A percentile compares a stretch with the other conserved stretches of the same genome.
Conservation (phyloP, 1,139 yeast species). For the Scheffersomyces titani region DNA sequence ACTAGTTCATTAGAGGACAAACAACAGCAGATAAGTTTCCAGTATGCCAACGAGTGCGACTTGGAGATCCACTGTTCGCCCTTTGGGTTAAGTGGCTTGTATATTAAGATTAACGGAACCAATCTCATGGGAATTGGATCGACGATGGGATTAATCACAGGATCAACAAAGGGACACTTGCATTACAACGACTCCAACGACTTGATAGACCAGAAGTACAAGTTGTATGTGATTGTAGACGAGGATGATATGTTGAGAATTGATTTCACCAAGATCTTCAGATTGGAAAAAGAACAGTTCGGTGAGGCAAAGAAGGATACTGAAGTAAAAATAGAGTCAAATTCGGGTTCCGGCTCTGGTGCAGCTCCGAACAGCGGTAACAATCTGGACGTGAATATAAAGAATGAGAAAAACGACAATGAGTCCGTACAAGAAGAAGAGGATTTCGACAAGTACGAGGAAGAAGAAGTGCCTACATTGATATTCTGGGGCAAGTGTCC, state of each 20-base stretch:
- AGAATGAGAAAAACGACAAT: constrained; percentile 4
- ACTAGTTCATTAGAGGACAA: not conserved
- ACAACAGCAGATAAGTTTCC: constrained; percentile 33
- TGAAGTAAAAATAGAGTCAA: not conserved
- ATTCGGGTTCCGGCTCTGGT: not conserved
- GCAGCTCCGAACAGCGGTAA: not conserved
- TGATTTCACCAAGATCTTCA: constrained; percentile 53
- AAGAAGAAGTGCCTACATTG: constrained; percentile 45
- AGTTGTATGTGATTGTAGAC: constrained; percentile 53
- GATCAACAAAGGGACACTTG: constrained; percentile 50
- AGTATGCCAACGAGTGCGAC: constrained; percentile 54
- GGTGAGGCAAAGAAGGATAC: constrained; percentile 8
- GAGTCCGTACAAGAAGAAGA: constrained; percentile 10
- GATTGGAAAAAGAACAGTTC: constrained; percentile 15
- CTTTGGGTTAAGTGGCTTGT: constrained; percentile 57
- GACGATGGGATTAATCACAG: constrained; percentile 59
- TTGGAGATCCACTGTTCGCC: constrained; percentile 61
- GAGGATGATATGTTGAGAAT: constrained; percentile 51
- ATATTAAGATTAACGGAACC: constrained; percentile 53
- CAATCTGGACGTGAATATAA: not conserved
- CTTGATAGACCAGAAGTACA: constrained; percentile 49
- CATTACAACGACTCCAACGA: constrained; percentile 55
- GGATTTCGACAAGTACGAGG: constrained; percentile 19
- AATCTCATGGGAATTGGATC: constrained; percentile 58
- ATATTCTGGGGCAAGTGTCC: constrained; percentile 56